Conservation (phyloP, 208 protist species). For the Trypanosoma vivax region DNA sequence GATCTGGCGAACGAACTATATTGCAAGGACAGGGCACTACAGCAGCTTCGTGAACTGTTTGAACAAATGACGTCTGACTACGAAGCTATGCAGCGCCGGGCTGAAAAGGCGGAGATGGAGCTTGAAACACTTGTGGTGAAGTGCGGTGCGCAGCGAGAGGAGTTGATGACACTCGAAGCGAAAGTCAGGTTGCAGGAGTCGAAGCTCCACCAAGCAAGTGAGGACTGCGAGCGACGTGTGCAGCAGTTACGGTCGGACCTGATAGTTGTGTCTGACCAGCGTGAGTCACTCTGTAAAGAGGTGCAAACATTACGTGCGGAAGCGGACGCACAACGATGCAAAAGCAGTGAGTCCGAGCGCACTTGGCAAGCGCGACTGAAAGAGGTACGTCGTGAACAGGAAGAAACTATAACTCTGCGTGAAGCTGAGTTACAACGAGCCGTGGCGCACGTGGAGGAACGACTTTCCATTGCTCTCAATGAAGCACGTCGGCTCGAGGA, state of each 20-base stretch:
- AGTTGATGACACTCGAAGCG: conserved; percentile 19
- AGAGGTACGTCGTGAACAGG: conserved; percentile 21
- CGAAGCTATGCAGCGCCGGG: conserved; percentile 20
- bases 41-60: conserved; percentile 33
- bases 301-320: conserved; percentile 26
- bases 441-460: conserved; percentile 12
- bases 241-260: conserved; percentile 31
- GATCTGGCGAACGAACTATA: conserved; percentile 35
- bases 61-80: conserved; percentile 34
- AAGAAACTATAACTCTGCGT: conserved; percentile 27
- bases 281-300: conserved; percentile 29
- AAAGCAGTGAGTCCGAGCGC: conserved; percentile 10
- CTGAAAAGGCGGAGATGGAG: conserved; percentile 9
- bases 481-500: conserved; percentile 17
- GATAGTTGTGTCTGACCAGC: conserved; percentile 24
- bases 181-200: conserved; percentile 16
- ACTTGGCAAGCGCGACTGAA: conserved; percentile 12
- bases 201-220: conserved; percentile 24
- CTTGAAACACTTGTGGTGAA: conserved; percentile 20
- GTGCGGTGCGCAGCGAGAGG: conserved; percentile 18
- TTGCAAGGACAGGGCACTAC: conserved; percentile 18
- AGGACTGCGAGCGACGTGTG: conserved; percentile 30
- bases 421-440: conserved; percentile 20
- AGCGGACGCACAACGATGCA: conserved; percentile 10
- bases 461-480: conserved; percentile 5